Conservation (phyloP, 2,329 filamentous ascomycete species). For the Myotisia sp. region DNA sequence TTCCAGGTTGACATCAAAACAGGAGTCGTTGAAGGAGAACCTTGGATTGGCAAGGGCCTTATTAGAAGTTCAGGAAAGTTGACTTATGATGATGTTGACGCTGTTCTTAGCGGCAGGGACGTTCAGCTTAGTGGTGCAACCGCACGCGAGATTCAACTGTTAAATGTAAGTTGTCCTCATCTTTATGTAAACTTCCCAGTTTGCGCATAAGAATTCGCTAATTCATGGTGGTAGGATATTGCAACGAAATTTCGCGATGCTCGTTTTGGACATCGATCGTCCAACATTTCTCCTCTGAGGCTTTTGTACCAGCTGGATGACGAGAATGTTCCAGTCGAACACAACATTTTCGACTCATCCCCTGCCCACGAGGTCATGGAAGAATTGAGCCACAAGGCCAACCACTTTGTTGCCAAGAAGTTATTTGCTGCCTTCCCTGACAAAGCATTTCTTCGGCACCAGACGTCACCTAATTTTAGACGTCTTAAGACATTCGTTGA, state of each 20-base stretch:
- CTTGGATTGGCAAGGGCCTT: conserved; percentile 86
- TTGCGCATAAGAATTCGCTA: conserved; percentile 1
- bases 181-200: neutral
- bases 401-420: conserved; percentile 75
- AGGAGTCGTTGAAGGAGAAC: conserved; percentile 71
- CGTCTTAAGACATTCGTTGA: conserved; percentile 83
- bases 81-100: conserved; percentile 72
- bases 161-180: conserved; percentile 45
- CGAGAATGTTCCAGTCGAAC: conserved; percentile 91
- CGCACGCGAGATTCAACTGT: conserved; percentile 62
- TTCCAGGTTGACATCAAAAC: conserved; percentile 77
- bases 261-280: conserved; percentile 65
- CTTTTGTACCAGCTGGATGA: conserved; percentile 90
- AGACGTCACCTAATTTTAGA: conserved; percentile 70
- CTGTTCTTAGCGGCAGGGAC: conserved; percentile 53
- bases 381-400: conserved; percentile 87
- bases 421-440: conserved; percentile 67
- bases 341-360: conserved; percentile 89
- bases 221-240: conserved; percentile 45
- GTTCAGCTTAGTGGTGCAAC: conserved; percentile 52
- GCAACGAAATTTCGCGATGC: conserved; percentile 82
- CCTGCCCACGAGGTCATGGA: conserved; percentile 85
- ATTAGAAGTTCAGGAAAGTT: conserved; percentile 84
- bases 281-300: conserved; percentile 70
- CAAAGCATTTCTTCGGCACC: conserved; percentile 81